These are phyloP conservation scores for Myxozyma melibiosi DNA, from an alignment of 805 yeast species.

Conservation along the genomic window DNA sequence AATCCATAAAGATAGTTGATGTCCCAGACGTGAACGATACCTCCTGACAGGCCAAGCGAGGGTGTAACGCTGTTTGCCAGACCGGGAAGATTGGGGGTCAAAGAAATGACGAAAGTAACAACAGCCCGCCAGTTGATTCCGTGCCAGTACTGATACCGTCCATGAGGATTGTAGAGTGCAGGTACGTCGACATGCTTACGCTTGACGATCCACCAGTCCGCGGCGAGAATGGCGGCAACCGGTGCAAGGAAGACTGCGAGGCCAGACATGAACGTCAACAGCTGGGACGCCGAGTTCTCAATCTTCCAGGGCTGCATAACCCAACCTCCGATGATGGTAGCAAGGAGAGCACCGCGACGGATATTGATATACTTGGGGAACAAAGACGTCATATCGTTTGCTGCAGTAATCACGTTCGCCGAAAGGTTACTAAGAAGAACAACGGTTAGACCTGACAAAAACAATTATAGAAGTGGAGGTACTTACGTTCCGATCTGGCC, in stretches of 20 bases:
- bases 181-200: slow-evolving; percentile 29
- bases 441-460: neutral
- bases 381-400: slow-evolving; percentile 59
- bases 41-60: slow-evolving; percentile 25
- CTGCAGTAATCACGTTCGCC: slow-evolving; percentile 64
- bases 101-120: slow-evolving; percentile 40
- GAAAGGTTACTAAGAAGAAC: slow-evolving; percentile 37
- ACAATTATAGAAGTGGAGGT: neutral
- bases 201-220: slow-evolving; percentile 33
- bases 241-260: slow-evolving; percentile 35
- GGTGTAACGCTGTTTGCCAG: slow-evolving; percentile 34
- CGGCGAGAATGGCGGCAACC: slow-evolving; percentile 27
- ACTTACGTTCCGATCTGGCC: slow-evolving; percentile 32
- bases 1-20: slow-evolving; percentile 37
- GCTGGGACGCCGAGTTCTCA: slow-evolving; percentile 29
- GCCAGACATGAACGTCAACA: slow-evolving; percentile 32
- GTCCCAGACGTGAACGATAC: slow-evolving; percentile 36
- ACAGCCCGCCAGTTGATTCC: slow-evolving; percentile 52
- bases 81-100: slow-evolving; percentile 37
- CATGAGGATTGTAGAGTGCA: slow-evolving; percentile 37
- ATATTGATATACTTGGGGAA: slow-evolving; percentile 62
- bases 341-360: slow-evolving; percentile 51
- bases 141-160: slow-evolving; percentile 49
- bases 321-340: slow-evolving; percentile 34
- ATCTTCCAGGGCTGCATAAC: slow-evolving; percentile 36